Conservation (phyloP, 208 protist species). For the Lotmaria passim region DNA sequence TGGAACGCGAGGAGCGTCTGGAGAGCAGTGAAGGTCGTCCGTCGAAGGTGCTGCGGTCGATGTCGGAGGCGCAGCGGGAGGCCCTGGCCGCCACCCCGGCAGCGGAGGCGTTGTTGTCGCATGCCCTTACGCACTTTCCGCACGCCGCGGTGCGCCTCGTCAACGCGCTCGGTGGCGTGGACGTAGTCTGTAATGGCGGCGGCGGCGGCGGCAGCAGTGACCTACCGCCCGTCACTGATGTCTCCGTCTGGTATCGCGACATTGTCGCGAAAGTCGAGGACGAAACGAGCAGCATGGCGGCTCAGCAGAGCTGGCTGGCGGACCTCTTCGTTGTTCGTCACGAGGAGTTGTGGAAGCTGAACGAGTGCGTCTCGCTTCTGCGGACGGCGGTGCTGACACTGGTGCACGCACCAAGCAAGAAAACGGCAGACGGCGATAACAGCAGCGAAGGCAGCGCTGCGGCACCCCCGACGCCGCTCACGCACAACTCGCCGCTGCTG, state of each 20-base stretch:
- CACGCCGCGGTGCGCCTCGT: constrained; percentile 58
- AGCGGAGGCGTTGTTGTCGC: constrained; percentile 49
- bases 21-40: constrained; percentile 21
- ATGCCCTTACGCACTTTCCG: constrained; percentile 66
- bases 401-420: constrained; percentile 12
- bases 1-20: constrained; percentile 55
- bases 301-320: constrained; percentile 31
- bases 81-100: constrained; percentile 41
- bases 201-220: background rate
- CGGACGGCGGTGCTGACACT: constrained; percentile 19
- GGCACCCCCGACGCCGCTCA: background rate
- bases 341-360: constrained; percentile 81
- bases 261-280: constrained; percentile 1
- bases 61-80: constrained; percentile 40
- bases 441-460: background rate
- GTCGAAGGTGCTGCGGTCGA: constrained; percentile 63
- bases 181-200: constrained; percentile 27
- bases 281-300: constrained; percentile 10
- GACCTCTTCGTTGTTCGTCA: constrained; percentile 69
- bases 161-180: constrained; percentile 45
- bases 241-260: constrained; percentile 23
- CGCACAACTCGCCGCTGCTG: constrained; percentile 5
- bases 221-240: constrained; percentile 16
- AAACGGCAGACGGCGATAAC: too few species aligned
- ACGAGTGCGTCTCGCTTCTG: constrained; percentile 37